Conservation (phyloP, 352 stramenopile genomes). For the Aphanomyces cochlioides region DNA sequence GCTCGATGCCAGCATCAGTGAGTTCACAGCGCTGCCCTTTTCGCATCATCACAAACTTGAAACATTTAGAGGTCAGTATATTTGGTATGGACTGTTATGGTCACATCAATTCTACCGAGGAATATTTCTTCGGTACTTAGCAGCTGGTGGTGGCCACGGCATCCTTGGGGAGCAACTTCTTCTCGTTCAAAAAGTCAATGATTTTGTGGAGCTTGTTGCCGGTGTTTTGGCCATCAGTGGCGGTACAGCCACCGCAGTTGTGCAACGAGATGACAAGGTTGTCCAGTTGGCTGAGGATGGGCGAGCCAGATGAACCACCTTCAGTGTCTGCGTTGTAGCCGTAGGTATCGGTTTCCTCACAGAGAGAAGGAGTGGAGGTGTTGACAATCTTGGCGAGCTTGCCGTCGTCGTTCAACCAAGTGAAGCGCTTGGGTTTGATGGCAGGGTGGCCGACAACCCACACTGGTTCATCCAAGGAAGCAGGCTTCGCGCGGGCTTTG, state of each 20-base stretch:
- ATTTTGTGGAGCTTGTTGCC: slow-evolving; percentile 29
- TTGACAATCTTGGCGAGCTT: slow-evolving; percentile 38
- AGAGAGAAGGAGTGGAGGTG: slow-evolving; percentile 32
- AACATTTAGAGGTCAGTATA: no score
- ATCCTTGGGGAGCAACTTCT: slow-evolving; percentile 27
- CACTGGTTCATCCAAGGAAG: slow-evolving; percentile 49
- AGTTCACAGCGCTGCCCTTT: no score
- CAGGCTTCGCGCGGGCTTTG: slow-evolving; percentile 45
- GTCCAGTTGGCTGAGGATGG: slow-evolving; percentile 46
- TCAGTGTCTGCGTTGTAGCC: slow-evolving; percentile 43
- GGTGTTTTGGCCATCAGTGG: slow-evolving; percentile 27
- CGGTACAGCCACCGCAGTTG: slow-evolving; percentile 44
- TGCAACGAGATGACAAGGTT: slow-evolving; percentile 41
- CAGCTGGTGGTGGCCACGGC: slow-evolving; percentile 26
- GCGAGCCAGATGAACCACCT: slow-evolving; percentile 45
- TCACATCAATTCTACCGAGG: no score
- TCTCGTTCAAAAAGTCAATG: slow-evolving; percentile 25
- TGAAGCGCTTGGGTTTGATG: slow-evolving; percentile 58
- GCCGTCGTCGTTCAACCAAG: slow-evolving; percentile 51
- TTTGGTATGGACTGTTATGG: no score
- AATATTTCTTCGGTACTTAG: neutral
- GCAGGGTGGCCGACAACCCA: slow-evolving; percentile 71
- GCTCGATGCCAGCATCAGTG: no score
- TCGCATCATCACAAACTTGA: no score
- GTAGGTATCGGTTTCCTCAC: slow-evolving; percentile 38